These are phyloP conservation scores for Ramichloridium luteum DNA, from an alignment of 2,329 filamentous ascomycete species.

Conservation along the genomic window DNA sequence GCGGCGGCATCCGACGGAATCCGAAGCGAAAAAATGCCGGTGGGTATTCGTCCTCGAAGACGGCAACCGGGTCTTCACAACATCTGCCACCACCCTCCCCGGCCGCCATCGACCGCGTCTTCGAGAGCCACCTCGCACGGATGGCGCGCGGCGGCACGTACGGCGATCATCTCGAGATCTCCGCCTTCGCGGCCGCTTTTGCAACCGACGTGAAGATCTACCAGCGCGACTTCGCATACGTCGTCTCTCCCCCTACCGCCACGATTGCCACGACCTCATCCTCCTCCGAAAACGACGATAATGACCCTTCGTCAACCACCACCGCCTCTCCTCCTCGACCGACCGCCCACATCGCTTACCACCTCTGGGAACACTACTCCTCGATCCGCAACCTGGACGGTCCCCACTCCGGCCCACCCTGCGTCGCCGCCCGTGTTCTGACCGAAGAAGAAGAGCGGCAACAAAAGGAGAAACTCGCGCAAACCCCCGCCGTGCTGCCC, in stretches of 20 bases:
- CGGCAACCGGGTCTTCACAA: too few species aligned
- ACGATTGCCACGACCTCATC: too few species aligned
- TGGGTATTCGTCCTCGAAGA: constrained; percentile 33
- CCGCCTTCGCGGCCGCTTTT: constrained; percentile 51
- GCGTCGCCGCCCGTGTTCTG: constrained; percentile 30
- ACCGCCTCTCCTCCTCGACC: constrained; percentile 9
- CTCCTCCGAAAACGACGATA: constrained; percentile 27
- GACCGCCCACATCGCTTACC: constrained; percentile 34
- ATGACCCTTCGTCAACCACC: constrained; percentile 3
- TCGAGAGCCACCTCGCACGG: constrained; percentile 43
- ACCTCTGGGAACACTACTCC: constrained; percentile 55
- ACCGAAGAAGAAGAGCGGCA: constrained; percentile 30
- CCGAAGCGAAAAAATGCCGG: constrained; percentile 46
- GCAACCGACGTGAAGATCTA: constrained; percentile 52
- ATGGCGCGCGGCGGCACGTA: constrained; percentile 51
- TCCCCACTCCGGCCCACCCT: constrained; percentile 44
- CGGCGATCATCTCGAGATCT: constrained; percentile 56
- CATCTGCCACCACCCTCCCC: constrained; percentile 37
- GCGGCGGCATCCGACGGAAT: constrained; percentile 44
- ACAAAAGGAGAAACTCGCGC: constrained; percentile 26
- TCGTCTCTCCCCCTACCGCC: constrained; percentile 28
- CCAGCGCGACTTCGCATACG: constrained; percentile 40
- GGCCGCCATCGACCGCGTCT: constrained; percentile 41
- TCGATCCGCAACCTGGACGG: constrained; percentile 50
- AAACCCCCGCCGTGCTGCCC: constrained; percentile 33